Base-by-base conservation (phyloP, 495 filamentous ascomycete species). In the Platismatia glauca region DNA sequence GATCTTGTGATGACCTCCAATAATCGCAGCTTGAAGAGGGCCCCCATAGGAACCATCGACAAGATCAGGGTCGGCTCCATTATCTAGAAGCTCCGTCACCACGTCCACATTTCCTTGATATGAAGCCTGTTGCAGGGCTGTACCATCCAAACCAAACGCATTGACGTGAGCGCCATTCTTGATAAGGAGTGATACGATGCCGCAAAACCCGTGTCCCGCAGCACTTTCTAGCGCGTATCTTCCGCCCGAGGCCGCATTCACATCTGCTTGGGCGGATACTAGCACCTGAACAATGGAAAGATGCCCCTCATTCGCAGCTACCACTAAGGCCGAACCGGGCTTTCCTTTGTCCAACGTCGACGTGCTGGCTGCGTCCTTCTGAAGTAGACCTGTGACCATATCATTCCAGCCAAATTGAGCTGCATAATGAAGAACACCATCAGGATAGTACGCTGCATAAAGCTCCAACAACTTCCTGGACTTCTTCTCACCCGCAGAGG, bases 161-260 rank as follows among this genome's bases (percentile, higher is more conserved):
- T 68, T 62, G 12, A 61, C 33, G 16, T 63, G 57, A 22, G 65
- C 52, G n/a, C 58, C 53, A n/a, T 59, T 39, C n/a, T 61, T 29
- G 7, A 69, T 12, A 22, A 68, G 50, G 18, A 68, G 53, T 24
- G 31, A 20, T 35, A 35, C 31, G 22, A 56, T 56, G 15, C 31
- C 20, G 31, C 16, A 0, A n/a, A n/a, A 43, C 0, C 20, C 20
- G 9, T 43, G 20, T n/a, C 7, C 41, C 20, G 20, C 20, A 43
- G 41, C 41, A 9, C 41, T 43, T n/a, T 43, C 41, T 43, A 43
- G 7, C 2, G 41, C 20, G n/a, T 43, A 43, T n/a, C 41, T 43
- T n/a, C 41, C n/a, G 20, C 8, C 9, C 1, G 41, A 43, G 0
- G 16, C 4, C 41, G 41, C 20, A n/a, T 43, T 43, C 3, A 43